phyloP scores from a whole-genome alignment of 441 rosid species.

The Croton setiger region DNA sequence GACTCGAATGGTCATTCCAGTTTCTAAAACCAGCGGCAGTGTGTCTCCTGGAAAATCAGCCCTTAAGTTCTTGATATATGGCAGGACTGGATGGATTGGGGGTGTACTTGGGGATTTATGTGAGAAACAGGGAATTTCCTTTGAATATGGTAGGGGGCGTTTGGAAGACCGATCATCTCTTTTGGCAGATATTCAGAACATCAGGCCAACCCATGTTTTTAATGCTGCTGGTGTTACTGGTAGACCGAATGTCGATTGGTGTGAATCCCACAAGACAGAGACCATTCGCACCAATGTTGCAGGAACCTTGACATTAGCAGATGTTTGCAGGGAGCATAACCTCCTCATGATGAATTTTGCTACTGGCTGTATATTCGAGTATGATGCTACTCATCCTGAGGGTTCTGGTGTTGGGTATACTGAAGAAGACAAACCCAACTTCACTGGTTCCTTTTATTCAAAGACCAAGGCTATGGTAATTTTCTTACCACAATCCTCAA shows the following conservation, averaged over 20 bases:
- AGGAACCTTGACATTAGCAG: conserved; percentile 86
- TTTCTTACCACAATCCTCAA: not conserved
- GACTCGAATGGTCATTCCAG: conserved; percentile 66
- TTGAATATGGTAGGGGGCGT: conserved; percentile 83
- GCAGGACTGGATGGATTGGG: conserved; percentile 92
- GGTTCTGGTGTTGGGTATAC: conserved; percentile 81
- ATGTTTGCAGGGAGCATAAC: conserved; percentile 77
- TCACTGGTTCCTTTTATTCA: conserved; percentile 79
- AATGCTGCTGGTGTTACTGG: conserved; percentile 96
- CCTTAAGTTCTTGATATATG: conserved; percentile 82
- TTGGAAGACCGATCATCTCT: conserved; percentile 68
- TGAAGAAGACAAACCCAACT: conserved; percentile 87
- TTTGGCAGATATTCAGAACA: conserved; percentile 55
- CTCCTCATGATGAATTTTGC: conserved; percentile 80
- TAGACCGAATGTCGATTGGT: conserved; percentile 96
- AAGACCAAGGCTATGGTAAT: conserved; percentile 88
- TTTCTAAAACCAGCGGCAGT: conserved; percentile 29
- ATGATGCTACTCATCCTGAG: conserved; percentile 71
- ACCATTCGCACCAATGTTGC: conserved; percentile 78
- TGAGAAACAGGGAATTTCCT: conserved; percentile 72
- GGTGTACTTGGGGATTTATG: conserved; percentile 76
- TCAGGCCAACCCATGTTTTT: conserved; percentile 81
- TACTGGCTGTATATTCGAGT: conserved; percentile 91
- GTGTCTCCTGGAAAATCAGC: conserved; percentile 43
- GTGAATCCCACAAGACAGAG: conserved; percentile 84